These are phyloP conservation scores for Rhododendron ovatum DNA, from an alignment of 148 eudicot genomes.

Conservation along the genomic window DNA sequence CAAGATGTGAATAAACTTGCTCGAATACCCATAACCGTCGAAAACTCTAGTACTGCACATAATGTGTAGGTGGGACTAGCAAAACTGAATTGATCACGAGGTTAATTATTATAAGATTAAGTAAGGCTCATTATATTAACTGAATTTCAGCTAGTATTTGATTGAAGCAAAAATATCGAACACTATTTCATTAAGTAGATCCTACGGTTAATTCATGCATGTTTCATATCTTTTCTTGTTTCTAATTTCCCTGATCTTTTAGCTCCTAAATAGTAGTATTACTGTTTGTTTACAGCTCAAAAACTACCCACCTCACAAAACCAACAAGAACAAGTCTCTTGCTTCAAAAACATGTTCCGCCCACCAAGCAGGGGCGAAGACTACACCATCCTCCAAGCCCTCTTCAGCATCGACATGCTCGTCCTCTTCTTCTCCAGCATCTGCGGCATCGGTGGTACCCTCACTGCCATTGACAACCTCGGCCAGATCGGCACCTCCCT, in stretches of 20 bases:
- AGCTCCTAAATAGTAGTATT: neutral
- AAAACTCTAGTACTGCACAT: too few relatives aligned
- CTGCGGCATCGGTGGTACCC: conserved; percentile 41
- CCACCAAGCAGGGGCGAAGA: conserved; percentile 43
- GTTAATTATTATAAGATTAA: too few relatives aligned
- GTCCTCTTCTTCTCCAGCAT: conserved; percentile 29
- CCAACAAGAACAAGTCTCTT: conserved; percentile 12
- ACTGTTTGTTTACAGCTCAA: neutral
- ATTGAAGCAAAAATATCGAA: too few relatives aligned
- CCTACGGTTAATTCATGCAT: neutral
- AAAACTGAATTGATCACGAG: too few relatives aligned
- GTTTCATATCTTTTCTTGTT: neutral
- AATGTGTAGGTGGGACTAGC: too few relatives aligned
- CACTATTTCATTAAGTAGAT: too few relatives aligned
- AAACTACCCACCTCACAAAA: neutral
- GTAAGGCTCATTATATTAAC: too few relatives aligned
- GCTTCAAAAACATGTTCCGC: conserved; percentile 24
- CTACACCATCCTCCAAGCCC: conserved; percentile 45
- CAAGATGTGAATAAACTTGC: too few relatives aligned
- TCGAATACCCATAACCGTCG: too few relatives aligned
- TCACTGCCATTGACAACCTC: conserved; percentile 38
- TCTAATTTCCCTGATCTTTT: neutral
- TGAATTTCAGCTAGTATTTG: neutral
- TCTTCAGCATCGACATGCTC: conserved; percentile 44
- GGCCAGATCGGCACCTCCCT: conserved; percentile 37